Percentiles rank a stretch among this genome's conserved stretches.
These are phyloP conservation scores for Agarophyton chilense DNA, from an alignment of 23 red algal species.

Conservation along the genomic window DNA sequence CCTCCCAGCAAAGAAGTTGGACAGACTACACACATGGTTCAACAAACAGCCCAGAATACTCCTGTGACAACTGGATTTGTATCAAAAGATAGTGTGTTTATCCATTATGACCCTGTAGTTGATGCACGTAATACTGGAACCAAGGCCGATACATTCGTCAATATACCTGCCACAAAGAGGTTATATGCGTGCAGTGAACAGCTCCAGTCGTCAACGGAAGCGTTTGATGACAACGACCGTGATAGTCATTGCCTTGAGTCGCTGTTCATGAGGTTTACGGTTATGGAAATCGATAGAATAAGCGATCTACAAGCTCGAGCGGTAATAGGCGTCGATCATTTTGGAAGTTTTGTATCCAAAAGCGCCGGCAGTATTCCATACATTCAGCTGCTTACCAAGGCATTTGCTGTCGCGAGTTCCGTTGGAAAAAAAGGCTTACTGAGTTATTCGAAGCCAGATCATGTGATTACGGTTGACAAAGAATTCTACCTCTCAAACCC, in stretches of 20 bases:
- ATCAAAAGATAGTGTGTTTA: not conserved
- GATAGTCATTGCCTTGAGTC: not conserved
- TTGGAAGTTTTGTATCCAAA: conserved; percentile 26
- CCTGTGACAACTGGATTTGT: not conserved
- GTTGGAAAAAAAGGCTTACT: not conserved
- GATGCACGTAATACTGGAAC: conserved; percentile 17
- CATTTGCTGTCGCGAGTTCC: conserved; percentile 28
- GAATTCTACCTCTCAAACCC: conserved; percentile 21
- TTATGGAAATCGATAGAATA: conserved; percentile 46
- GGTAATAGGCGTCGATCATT: conserved; percentile 26
- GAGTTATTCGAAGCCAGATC: conserved; percentile 25
- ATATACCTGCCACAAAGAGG: conserved; percentile 14
- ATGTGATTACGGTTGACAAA: conserved; percentile 4
- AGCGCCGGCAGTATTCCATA: conserved; percentile 22
- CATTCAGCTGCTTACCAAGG: conserved; percentile 21
- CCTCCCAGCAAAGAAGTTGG: not conserved
- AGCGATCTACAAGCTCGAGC: conserved; percentile 41
- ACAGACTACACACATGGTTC: not conserved
- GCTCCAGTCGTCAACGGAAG: not conserved
- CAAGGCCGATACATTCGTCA: conserved; percentile 5
- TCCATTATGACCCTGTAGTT: conserved; percentile 34
- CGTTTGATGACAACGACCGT: not conserved
- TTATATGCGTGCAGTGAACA: conserved; percentile 3
- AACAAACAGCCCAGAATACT: not conserved
- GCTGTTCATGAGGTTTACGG: conserved; percentile 9